Evolutionary conservation across 345 rosid genomes (phyloP), one percentile per base, ranked within the genome.

Genomic region (Pugionium dolabratum): DNA sequence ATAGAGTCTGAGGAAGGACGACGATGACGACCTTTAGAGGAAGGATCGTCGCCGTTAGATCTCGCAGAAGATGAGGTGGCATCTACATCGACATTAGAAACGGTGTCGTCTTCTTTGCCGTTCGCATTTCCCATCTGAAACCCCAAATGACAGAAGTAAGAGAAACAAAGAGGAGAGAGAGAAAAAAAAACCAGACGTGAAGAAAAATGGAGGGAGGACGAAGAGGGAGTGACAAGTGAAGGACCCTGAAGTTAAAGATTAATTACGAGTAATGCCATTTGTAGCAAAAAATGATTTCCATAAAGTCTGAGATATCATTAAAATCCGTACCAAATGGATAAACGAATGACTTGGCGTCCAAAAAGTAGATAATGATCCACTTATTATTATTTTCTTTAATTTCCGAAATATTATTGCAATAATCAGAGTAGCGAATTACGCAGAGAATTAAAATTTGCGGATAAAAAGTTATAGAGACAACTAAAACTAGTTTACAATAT

Each of bases 41-140:
- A 73, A 52, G 64, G 74, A 53, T 78, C 79, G 42, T 61, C 75
- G 54, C 83, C 82, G 45, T 83, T 82, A 50, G 83, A 75, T 76
- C 84, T 73, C 37, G 66, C 75, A 53, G 76, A 56, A 5, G 78
- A 69, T 52, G 75, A 69, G 4, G 72, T 46, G 1, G 40, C 67
- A 53, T 66, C 72, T 66, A 45, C 62, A 18, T 40, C 71, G 29
- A 9, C 75, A 48, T 28, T 28, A 69, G 39, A 26, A 32, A 59
- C 69, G 49, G 45, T 56, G 59, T 49, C 67, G 30, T 76, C 78
- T 65, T 81, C 93, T 74, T 84, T 84, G 8, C 86, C 98, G 70
- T 77, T 89, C 6, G 84, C 88, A 79, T 92, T 92, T 18, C 98
- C 95, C 98, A 92, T 92, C 61, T 32, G 65, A 47, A 54, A 61